A percentile compares a stretch with the other conserved stretches of the same genome.
Conservation (phyloP, 441 rosid genomes). For the Monsonia emarginata region DNA sequence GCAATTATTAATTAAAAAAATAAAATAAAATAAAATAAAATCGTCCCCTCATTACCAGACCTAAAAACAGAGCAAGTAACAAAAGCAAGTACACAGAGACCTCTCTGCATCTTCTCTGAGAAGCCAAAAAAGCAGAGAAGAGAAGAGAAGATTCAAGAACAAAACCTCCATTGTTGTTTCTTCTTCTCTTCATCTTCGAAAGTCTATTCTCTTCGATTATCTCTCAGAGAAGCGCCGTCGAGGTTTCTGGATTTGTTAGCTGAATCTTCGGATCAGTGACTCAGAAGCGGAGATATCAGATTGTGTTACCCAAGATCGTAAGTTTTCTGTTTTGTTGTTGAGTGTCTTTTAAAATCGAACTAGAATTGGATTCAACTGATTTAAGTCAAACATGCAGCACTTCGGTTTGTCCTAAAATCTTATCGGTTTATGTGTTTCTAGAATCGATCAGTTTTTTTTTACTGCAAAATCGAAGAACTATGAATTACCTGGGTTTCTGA, state of each 20-base stretch:
- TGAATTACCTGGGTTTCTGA: not conserved
- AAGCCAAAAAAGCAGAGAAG: too few species aligned
- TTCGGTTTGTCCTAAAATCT: not conserved
- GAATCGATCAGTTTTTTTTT: not conserved
- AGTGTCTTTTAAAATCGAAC: too few species aligned
- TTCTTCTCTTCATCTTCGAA: not conserved
- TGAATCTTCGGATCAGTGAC: conserved; percentile 15
- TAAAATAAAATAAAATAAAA: too few species aligned
- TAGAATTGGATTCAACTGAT: not conserved
- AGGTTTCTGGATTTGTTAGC: conserved; percentile 16
- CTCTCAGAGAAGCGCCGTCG: conserved; percentile 1
- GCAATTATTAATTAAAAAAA: too few species aligned
- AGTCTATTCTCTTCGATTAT: conserved; percentile 9
- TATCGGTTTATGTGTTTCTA: not conserved
- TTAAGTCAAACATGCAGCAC: not conserved
- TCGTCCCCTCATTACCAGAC: too few species aligned
- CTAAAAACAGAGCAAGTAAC: too few species aligned
- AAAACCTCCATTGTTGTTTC: not conserved
- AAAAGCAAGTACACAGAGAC: too few species aligned
- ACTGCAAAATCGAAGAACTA: not conserved
- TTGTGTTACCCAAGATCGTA: not conserved
- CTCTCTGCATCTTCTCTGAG: too few species aligned
- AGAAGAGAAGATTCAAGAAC: not conserved
- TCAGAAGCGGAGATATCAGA: conserved; percentile 7
- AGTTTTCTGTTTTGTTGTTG: not conserved